Conservation (phyloP, 2,329 filamentous ascomycete species). For the Cladobotryum mycophilum region DNA sequence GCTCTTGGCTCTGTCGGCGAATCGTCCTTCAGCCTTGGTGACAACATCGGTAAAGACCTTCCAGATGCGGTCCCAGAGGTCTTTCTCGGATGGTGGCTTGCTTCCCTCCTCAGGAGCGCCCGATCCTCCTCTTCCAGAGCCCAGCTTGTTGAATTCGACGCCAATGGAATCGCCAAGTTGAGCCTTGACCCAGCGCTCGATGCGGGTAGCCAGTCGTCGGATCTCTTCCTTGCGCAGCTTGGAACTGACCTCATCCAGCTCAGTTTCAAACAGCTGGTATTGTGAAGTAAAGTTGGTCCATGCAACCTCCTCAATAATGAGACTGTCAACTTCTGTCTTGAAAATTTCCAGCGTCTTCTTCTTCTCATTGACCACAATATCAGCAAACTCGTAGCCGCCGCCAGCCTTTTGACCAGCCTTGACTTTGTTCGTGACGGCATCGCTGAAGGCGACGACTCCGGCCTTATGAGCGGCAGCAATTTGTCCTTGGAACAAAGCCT, state of each 20-base stretch:
- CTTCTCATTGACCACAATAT: constrained; percentile 84
- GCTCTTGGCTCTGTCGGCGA: constrained; percentile 82
- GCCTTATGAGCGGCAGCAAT: constrained; percentile 82
- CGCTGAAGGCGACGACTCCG: constrained; percentile 76
- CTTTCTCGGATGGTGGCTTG: constrained; percentile 67
- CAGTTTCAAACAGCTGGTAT: constrained; percentile 74
- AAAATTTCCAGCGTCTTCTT: constrained; percentile 68
- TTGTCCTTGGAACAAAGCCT: constrained; percentile 82
- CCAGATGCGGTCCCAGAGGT: constrained; percentile 97
- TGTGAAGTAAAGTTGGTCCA: constrained; percentile 89
- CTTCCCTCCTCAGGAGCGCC: constrained; percentile 75
- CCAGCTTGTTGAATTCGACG: constrained; percentile 92
- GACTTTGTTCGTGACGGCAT: constrained; percentile 78
- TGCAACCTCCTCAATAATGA: constrained; percentile 68
- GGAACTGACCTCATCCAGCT: constrained; percentile 81
- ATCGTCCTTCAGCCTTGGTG: constrained; percentile 75
- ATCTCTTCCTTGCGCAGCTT: constrained; percentile 91
- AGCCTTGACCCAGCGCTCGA: constrained; percentile 90
- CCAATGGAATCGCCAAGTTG: constrained; percentile 82
- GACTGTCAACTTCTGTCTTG: constrained; percentile 65
- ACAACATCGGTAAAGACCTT: constrained; percentile 75
- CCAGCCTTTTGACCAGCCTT: constrained; percentile 92
- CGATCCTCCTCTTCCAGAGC: constrained; percentile 75
- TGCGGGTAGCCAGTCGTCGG: constrained; percentile 80
- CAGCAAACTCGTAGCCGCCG: constrained; percentile 85